Evolutionary conservation across 1,284 basidiomycete species (phyloP).

Genomic region (Cystobasidium slooffiae): DNA sequence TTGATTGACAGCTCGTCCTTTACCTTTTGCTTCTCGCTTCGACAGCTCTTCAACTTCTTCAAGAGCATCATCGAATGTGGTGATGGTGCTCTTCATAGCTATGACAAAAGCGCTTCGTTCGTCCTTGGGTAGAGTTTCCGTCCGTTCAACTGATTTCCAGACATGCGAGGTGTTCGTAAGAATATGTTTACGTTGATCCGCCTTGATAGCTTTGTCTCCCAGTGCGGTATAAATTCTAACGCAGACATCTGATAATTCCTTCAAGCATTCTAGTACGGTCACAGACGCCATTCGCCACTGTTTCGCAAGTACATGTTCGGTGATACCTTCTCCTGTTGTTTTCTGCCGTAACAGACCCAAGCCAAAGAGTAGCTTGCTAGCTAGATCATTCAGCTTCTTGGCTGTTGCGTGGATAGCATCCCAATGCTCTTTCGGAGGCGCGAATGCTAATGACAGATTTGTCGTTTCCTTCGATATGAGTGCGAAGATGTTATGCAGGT

Average conservation of each 20-base stretch:
- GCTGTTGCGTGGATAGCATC: conserved; percentile 22
- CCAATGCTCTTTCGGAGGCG: conserved; percentile 42
- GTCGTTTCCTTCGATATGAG: conserved; percentile 41
- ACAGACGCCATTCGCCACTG: conserved; percentile 24
- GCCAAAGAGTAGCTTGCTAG: conserved; percentile 22
- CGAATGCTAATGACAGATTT: conserved; percentile 30
- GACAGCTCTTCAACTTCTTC: conserved; percentile 26
- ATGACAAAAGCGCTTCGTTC: conserved; percentile 27
- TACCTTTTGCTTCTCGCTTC: conserved; percentile 7
- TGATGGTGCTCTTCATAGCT: conserved; percentile 15
- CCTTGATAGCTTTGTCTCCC: conserved; percentile 6
- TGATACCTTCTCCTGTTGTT: not conserved
- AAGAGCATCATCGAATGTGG: conserved; percentile 26
- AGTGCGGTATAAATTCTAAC: conserved; percentile 7
- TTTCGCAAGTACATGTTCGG: conserved; percentile 20
- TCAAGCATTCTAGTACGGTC: conserved; percentile 16
- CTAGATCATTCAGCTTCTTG: conserved; percentile 21
- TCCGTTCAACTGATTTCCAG: conserved; percentile 36
- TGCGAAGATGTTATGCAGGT: conserved; percentile 27
- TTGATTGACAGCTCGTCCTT: conserved; percentile 22
- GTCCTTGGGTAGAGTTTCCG: conserved; percentile 9
- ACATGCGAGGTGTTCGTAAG: conserved; percentile 25
- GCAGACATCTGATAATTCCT: conserved; percentile 9
- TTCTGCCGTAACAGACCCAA: conserved; percentile 9
- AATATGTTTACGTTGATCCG: conserved; percentile 27